Conservation (phyloP, 2,329 filamentous ascomycete genomes). For the Blumeria hordei region DNA sequence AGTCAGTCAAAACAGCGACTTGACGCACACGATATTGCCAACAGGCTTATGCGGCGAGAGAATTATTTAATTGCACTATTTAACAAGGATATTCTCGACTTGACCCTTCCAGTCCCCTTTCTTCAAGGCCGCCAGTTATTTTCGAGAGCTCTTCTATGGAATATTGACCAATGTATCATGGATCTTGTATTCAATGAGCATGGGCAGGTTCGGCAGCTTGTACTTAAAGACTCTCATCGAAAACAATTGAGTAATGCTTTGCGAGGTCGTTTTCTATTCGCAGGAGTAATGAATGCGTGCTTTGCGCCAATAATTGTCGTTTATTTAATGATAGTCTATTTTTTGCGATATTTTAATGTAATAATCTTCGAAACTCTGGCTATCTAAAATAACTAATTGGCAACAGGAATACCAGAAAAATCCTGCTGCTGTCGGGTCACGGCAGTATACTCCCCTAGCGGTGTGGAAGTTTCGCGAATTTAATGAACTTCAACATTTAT, state of each 20-base stretch:
- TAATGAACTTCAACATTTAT: slow-evolving; percentile 85
- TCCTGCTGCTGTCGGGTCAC: slow-evolving; percentile 61
- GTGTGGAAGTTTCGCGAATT: slow-evolving; percentile 98
- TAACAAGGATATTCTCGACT: slow-evolving; percentile 84
- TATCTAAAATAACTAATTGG: slow-evolving; percentile 4
- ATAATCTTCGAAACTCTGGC: slow-evolving; percentile 13
- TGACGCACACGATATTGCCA: slow-evolving; percentile 92
- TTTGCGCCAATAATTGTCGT: slow-evolving; percentile 70
- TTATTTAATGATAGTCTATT: slow-evolving; percentile 70
- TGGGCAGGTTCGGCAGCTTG: slow-evolving; percentile 67
- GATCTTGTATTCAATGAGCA: slow-evolving; percentile 84
- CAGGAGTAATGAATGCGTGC: slow-evolving; percentile 65
- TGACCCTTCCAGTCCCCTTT: slow-evolving; percentile 70
- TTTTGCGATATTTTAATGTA: slow-evolving; percentile 86
- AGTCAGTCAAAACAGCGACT: slow-evolving; percentile 82
- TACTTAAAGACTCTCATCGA: slow-evolving; percentile 64
- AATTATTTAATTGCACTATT: slow-evolving; percentile 94
- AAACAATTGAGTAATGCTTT: slow-evolving; percentile 56
- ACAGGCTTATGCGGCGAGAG: slow-evolving; percentile 83
- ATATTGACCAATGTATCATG: slow-evolving; percentile 68
- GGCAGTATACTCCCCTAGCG: slow-evolving; percentile 77
- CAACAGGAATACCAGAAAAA: slow-evolving; percentile 80
- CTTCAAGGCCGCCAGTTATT: slow-evolving; percentile 58
- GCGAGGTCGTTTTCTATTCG: slow-evolving; percentile 54
- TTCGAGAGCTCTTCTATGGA: slow-evolving; percentile 79